Evolutionary conservation across 2,329 filamentous ascomycete genomes (phyloP).

Genomic region (Colletotrichum euphorbiae): DNA sequence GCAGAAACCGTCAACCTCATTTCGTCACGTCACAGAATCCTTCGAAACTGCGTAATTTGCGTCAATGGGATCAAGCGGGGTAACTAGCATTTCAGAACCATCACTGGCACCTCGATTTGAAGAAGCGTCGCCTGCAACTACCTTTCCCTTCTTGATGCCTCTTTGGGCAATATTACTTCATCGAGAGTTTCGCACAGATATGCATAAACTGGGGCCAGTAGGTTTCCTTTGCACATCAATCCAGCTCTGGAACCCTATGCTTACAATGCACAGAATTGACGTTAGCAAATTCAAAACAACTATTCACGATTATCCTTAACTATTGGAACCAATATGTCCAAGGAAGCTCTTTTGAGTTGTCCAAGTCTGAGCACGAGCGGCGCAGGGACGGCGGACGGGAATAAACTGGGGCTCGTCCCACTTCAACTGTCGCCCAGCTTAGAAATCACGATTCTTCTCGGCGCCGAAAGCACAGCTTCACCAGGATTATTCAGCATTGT

Average conservation of each 20-base stretch:
- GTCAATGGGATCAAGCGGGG: too few species aligned
- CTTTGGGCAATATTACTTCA: neutral
- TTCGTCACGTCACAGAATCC: too few species aligned
- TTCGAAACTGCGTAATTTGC: too few species aligned
- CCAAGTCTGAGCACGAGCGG: neutral
- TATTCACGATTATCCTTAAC: neutral
- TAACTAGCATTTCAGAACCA: too few species aligned
- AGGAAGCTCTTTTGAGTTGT: neutral
- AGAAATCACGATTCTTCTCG: constrained; percentile 34
- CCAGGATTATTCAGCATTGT: constrained; percentile 21
- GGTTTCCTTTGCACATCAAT: too few species aligned
- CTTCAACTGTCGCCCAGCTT: constrained; percentile 1
- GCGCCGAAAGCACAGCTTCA: constrained; percentile 6
- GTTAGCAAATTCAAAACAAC: neutral
- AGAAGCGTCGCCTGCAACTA: too few species aligned
- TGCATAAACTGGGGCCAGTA: too few species aligned
- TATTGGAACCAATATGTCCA: neutral
- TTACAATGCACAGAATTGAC: neutral
- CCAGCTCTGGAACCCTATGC: neutral
- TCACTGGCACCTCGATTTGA: neutral
- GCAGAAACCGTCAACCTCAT: too few species aligned
- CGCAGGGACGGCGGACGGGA: neutral
- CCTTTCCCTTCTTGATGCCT: neutral
- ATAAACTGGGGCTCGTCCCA: neutral
- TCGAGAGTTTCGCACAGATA: neutral